These are phyloP conservation scores for Camellia japonica DNA, from an alignment of 148 eudicot species.

Conservation along the genomic window DNA sequence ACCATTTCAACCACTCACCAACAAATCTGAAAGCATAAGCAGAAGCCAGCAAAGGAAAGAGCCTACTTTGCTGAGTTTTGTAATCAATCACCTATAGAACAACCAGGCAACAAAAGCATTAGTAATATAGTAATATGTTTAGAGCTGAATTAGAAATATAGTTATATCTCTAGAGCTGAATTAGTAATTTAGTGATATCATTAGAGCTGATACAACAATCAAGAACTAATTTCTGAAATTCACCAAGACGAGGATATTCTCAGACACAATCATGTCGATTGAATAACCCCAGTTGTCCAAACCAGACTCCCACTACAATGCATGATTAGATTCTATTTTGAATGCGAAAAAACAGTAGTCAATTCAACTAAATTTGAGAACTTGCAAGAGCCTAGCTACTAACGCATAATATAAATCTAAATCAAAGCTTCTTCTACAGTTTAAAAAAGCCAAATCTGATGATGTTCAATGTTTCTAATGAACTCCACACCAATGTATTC, in stretches of 20 bases:
- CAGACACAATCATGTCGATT: neutral
- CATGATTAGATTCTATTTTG: neutral
- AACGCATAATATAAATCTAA: too few relatives aligned
- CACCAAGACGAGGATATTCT: neutral
- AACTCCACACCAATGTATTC: neutral
- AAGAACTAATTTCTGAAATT: neutral
- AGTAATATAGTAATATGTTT: neutral
- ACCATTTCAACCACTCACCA: conserved; percentile 93
- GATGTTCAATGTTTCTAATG: too few relatives aligned
- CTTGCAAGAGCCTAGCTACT: too few relatives aligned
- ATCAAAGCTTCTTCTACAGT: too few relatives aligned
- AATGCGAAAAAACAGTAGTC: too few relatives aligned
- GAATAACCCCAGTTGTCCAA: neutral
- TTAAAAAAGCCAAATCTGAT: too few relatives aligned
- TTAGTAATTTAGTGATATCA: neutral
- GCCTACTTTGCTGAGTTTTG: conserved; percentile 95
- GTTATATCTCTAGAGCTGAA: neutral
- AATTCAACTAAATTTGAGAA: too few relatives aligned
- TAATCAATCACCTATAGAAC: conserved; percentile 82
- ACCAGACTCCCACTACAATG: neutral
- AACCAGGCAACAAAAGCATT: conserved; percentile 16
- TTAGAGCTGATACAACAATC: neutral
- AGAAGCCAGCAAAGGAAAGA: conserved; percentile 94
- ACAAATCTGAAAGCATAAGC: conserved; percentile 96
- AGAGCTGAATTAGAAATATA: neutral